Base-by-base conservation (phyloP, 306 rosid species). In the Vigna nakashimae region DNA sequence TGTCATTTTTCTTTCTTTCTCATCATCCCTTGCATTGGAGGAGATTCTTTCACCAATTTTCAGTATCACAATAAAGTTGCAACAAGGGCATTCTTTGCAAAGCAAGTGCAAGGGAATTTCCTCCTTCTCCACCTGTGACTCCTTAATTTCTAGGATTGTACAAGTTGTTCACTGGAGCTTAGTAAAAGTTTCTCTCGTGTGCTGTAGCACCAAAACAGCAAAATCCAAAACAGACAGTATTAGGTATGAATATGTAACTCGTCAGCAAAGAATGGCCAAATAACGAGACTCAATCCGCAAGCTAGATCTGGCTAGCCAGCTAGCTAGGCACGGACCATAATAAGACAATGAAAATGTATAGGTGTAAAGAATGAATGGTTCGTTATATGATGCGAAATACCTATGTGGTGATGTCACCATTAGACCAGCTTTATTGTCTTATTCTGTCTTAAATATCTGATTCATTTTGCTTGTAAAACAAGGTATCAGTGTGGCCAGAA, bases 401-500 rank as follows among this genome's bases (percentile, higher is more conserved):
- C 50, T 18, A 59, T 15, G 65, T 36, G 40, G 67, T 78, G 86
- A 85, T 65, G 86, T 75, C 81, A 78, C 79, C 6, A 13, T 42
- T 45, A 13, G 50, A 24, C 5, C 15, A 32, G 1, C 40, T 56
- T 1, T 48, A 12, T 17, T 58, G 24, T 7, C 46, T 1, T 34
- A 12, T 17, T 58, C n/a, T 7, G 5, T 65, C 53, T 74, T 76
- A 78, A 50, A 65, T 58, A 22, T 51, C 45, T 81, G 81, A 48
- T 38, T 53, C 48, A 38, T 70, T 74, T 82, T 85, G 79, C 86
- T 79, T 85, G 84, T 82, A 74, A 71, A 82, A 75, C 72, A 85
- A 85, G 86, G 58, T 78, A 75, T 79, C 88, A 82, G 88, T 75
- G 88, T 75, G 15, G 16, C 1, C 74, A 67, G 78, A 40, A 26